These are phyloP conservation scores for Dactylis glomerata DNA, from an alignment of 176 grass and related monocot species.

Conservation along the genomic window DNA sequence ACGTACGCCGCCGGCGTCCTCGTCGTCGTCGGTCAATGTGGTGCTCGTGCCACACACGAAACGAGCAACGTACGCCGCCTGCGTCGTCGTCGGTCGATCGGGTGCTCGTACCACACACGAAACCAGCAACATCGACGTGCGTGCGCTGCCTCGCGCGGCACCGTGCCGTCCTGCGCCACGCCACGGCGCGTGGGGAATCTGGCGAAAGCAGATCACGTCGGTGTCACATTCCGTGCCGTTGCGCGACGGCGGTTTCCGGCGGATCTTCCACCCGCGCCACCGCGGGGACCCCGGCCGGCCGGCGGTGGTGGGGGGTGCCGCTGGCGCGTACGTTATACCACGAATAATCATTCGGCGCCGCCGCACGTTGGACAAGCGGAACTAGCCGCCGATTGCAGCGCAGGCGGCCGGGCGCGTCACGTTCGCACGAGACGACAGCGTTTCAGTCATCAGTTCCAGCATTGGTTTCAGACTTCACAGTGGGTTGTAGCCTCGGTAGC, in stretches of 20 bases:
- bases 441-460: background rate
- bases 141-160: too few species aligned
- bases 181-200: too few species aligned
- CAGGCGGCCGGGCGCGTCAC: background rate
- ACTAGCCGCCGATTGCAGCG: too few species aligned
- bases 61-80: too few species aligned
- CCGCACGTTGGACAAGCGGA: background rate
- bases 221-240: too few species aligned
- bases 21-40: background rate
- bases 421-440: background rate
- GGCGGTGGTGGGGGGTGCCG: background rate
- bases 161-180: too few species aligned
- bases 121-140: background rate
- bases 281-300: background rate
- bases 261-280: too few species aligned
- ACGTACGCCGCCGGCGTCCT: background rate
- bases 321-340: background rate
- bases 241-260: background rate
- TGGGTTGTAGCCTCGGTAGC: too few species aligned
- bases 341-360: background rate
- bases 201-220: too few species aligned
- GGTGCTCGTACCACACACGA: background rate
- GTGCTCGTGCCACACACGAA: background rate
- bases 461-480: too few species aligned
- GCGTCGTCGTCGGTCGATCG: background rate